Evolutionary conservation across 1,284 basidiomycete genomes (phyloP).

Genomic region (Puccinia sorghi): DNA sequence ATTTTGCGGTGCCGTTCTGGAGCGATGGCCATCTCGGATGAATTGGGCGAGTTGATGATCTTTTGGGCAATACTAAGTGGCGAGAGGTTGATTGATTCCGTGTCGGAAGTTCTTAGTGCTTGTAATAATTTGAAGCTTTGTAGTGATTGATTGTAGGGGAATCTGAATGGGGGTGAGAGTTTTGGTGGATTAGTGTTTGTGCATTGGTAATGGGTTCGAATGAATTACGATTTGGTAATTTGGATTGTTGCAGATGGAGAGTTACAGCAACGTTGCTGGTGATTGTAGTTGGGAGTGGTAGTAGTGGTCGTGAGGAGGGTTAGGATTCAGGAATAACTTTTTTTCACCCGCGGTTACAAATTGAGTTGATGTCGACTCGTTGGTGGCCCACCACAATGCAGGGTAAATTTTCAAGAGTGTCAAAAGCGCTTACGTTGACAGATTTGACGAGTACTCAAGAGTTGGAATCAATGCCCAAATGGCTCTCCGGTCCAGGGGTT

Average conservation of each 20-base stretch:
- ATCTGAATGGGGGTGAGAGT: not conserved
- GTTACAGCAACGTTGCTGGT: not conserved
- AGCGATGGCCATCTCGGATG: too few relatives aligned
- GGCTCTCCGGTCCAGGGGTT: constrained; percentile 35
- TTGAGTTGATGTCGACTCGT: constrained; percentile 1
- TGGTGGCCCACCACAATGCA: constrained; percentile 11
- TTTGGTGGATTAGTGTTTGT: not conserved
- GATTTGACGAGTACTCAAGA: constrained; percentile 21
- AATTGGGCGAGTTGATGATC: not conserved
- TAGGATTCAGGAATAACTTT: too few relatives aligned
- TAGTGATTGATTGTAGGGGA: constrained; percentile 63
- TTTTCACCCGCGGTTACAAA: not conserved
- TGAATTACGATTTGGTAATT: not conserved
- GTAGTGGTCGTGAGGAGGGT: too few relatives aligned
- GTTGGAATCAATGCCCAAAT: constrained; percentile 43
- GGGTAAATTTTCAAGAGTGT: constrained; percentile 30
- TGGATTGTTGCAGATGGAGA: not conserved
- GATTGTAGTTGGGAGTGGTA: not conserved
- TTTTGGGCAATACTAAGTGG: not conserved
- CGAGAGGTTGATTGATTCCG: constrained; percentile 71
- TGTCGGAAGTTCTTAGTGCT: constrained; percentile 74
- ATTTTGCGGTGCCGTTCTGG: too few relatives aligned
- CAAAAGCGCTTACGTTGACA: constrained; percentile 38
- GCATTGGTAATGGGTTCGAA: not conserved
- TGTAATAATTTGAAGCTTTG: constrained; percentile 77